Percentiles rank a stretch among this genome's conserved stretches.
Conservation (phyloP, 2,329 filamentous ascomycete genomes). For the Calonectria pseudoreteaudii region DNA sequence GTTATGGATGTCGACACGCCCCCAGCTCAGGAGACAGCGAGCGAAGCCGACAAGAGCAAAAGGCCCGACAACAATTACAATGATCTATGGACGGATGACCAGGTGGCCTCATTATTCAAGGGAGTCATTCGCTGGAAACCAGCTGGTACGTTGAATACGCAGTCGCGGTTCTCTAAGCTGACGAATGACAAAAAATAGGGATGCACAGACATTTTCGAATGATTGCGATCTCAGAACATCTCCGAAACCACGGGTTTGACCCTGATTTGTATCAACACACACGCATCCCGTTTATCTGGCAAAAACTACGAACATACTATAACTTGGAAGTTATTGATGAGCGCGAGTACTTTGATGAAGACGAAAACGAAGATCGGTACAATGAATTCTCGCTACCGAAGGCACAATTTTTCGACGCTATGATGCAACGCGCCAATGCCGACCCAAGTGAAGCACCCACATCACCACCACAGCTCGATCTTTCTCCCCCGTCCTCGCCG, state of each 20-base stretch:
- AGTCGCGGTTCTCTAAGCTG: background rate
- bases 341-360: conserved; percentile 76
- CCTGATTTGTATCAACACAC: conserved; percentile 80
- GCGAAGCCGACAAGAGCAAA: conserved; percentile 34
- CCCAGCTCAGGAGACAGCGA: conserved; percentile 62
- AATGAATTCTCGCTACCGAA: conserved; percentile 73
- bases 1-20: conserved; percentile 71
- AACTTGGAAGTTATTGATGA: conserved; percentile 89
- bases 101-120: conserved; percentile 92
- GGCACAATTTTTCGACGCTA: conserved; percentile 58
- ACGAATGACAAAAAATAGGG: conserved; percentile 59
- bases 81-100: conserved; percentile 94
- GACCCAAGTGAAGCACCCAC: conserved; percentile 60
- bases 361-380: conserved; percentile 70
- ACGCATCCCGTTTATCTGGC: conserved; percentile 91
- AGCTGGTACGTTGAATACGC: conserved; percentile 70
- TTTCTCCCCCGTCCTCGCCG: conserved; percentile 48
- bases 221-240: conserved; percentile 83
- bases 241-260: conserved; percentile 84
- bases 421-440: conserved; percentile 58
- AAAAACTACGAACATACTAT: conserved; percentile 85
- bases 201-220: conserved; percentile 96
- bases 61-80: conserved; percentile 49
- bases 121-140: conserved; percentile 95
- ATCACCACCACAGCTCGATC: conserved; percentile 60